These are phyloP conservation scores for Tausonia pullulans DNA, from an alignment of 1,284 basidiomycete genomes.

Conservation along the genomic window DNA sequence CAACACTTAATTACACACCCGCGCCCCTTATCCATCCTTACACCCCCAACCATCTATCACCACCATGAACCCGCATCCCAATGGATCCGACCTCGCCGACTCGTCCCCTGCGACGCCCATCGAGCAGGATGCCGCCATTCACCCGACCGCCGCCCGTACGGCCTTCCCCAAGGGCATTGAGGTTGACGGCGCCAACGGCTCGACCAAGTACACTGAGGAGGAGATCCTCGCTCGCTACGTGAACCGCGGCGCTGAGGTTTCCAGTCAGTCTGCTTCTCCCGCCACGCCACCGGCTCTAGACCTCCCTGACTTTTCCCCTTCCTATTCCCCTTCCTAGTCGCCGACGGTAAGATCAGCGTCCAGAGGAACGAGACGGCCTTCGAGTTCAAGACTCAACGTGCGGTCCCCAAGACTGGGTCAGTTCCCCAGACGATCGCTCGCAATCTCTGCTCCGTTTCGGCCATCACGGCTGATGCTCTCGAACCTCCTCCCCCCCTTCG, in stretches of 20 bases:
- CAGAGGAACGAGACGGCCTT: slow-evolving; percentile 58
- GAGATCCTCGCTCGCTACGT: slow-evolving; percentile 71
- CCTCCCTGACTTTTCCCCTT: not conserved
- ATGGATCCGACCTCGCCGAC: slow-evolving; percentile 10
- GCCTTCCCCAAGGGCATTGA: slow-evolving; percentile 44
- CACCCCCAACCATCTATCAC: slow-evolving; percentile 20
- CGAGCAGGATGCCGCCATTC: slow-evolving; percentile 41
- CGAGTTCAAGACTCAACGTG: slow-evolving; percentile 84
- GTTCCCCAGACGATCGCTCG: slow-evolving; percentile 27
- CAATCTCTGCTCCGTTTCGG: no score
- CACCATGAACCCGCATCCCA: slow-evolving; percentile 9
- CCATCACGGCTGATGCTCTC: slow-evolving; percentile 45
- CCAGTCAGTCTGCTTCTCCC: slow-evolving; percentile 27
- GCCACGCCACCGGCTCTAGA: no score
- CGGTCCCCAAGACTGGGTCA: slow-evolving; percentile 85
- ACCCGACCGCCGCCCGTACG: slow-evolving; percentile 73
- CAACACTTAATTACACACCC: slow-evolving; percentile 20
- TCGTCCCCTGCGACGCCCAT: slow-evolving; percentile 1
- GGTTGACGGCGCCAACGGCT: slow-evolving; percentile 73
- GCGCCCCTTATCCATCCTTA: slow-evolving; percentile 26
- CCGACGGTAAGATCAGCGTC: slow-evolving; percentile 53
- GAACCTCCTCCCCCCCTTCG: slow-evolving; percentile 66
- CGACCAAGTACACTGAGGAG: slow-evolving; percentile 67
- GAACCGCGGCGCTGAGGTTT: slow-evolving; percentile 69
- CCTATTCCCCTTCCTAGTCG: not conserved